Evolutionary conservation across 306 rosid genomes (phyloP).

Genomic region (Lablab purpureus): DNA sequence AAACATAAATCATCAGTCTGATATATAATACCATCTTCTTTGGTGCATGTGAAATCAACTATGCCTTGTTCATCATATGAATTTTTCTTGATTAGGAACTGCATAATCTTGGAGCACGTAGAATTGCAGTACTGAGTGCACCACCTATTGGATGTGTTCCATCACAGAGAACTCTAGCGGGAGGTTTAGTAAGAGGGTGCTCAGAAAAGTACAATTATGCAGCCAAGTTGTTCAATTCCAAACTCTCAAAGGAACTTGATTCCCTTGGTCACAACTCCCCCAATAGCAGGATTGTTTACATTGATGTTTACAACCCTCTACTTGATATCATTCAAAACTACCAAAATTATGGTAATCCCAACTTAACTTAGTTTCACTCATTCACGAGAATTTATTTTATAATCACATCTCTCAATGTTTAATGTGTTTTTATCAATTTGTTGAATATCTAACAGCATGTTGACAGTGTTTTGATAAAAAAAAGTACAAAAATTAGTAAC

Average conservation of each 20-base stretch:
- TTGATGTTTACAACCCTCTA: constrained; percentile 71
- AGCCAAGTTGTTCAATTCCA: constrained; percentile 65
- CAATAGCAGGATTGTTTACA: constrained; percentile 53
- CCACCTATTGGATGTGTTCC: constrained; percentile 87
- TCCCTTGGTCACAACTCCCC: constrained; percentile 41
- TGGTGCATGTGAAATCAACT: background rate
- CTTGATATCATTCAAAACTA: constrained; percentile 65
- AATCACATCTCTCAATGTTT: no score
- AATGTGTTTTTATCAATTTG: no score
- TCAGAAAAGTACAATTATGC: constrained; percentile 66
- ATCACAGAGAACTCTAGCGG: constrained; percentile 79
- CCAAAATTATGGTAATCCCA: constrained; percentile 56
- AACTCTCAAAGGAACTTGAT: constrained; percentile 40
- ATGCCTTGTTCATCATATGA: constrained; percentile 5
- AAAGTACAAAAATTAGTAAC: no score
- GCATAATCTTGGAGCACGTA: constrained; percentile 65
- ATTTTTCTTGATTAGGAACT: constrained; percentile 47
- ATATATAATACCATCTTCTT: background rate
- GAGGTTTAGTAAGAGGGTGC: constrained; percentile 64
- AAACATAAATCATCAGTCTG: no score
- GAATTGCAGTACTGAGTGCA: constrained; percentile 64
- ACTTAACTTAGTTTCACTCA: background rate
- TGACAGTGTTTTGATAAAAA: no score
- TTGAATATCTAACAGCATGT: no score
- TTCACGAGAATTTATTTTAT: background rate